Conservation (phyloP, 495 filamentous ascomycete species). For the Hypomontagnella submonticulosa region DNA sequence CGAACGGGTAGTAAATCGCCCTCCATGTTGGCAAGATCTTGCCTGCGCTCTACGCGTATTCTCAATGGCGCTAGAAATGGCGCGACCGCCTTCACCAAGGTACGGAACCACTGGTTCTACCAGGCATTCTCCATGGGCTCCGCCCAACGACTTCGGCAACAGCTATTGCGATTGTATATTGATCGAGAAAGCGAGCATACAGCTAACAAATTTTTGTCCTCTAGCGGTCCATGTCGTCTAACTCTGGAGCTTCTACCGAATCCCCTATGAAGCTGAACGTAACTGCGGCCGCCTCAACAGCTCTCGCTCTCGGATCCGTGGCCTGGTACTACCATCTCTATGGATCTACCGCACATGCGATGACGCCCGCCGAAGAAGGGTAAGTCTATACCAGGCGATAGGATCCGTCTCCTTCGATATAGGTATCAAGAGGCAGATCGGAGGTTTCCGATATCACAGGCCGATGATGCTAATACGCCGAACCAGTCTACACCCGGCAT, state of each 20-base stretch:
- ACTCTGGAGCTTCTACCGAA: conserved; percentile 65
- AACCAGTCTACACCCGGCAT: conserved; percentile 83
- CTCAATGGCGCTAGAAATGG: conserved; percentile 75
- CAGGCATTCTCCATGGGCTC: conserved; percentile 13
- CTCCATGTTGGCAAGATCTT: conserved; percentile 88
- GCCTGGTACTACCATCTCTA: conserved; percentile 97
- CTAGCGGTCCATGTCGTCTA: conserved; percentile 71
- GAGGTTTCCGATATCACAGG: conserved; percentile 28
- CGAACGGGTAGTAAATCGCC: conserved; percentile 61
- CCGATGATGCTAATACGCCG: conserved; percentile 37
- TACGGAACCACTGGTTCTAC: conserved; percentile 52
- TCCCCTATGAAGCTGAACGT: conserved; percentile 76
- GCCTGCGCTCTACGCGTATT: conserved; percentile 81
- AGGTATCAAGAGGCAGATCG: conserved; percentile 17
- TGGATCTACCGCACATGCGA: conserved; percentile 84
- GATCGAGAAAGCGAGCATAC: conserved; percentile 31
- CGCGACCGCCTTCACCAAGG: conserved; percentile 68
- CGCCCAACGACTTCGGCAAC: conserved; percentile 12
- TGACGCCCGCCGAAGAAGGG: conserved; percentile 97
- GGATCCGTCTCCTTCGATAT: conserved; percentile 9
- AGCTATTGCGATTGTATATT: conserved; percentile 28
- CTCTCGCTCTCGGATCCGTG: conserved; percentile 84
- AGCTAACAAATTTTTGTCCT: conserved; percentile 45
- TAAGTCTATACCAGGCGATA: conserved; percentile 63
- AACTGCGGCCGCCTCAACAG: conserved; percentile 83